Percentiles rank a stretch among this genome's conserved stretches.
phyloP scores from a whole-genome alignment of 2,329 filamentous ascomycete genomes.

The Onygena corvina region DNA sequence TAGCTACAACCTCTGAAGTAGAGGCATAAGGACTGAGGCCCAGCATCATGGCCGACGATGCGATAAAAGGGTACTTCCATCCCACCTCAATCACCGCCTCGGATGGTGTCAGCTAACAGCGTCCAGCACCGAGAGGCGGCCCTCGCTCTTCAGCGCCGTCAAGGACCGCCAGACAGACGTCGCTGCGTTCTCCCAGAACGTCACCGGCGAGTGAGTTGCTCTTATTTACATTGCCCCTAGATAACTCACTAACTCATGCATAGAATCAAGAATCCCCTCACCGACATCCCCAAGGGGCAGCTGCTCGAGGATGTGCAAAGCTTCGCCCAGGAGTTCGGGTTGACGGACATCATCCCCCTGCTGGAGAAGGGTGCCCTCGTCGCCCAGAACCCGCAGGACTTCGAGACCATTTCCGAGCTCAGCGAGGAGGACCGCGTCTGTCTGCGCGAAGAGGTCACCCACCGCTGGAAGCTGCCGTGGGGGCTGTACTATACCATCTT shows the following conservation, averaged over 20 bases:
- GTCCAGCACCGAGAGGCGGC: conserved; percentile 10
- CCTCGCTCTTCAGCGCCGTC: conserved; percentile 12
- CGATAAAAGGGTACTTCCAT: too few relatives aligned
- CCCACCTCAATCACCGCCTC: too few relatives aligned
- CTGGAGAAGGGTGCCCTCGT: conserved; percentile 50
- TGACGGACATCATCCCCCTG: conserved; percentile 43
- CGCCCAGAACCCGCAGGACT: conserved; percentile 55
- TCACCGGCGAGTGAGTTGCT: conserved; percentile 24
- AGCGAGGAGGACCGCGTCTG: conserved; percentile 37
- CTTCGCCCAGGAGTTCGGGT: conserved; percentile 45
- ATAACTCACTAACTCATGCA: neutral
- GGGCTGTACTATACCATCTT: conserved; percentile 39
- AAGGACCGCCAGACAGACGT: conserved; percentile 18
- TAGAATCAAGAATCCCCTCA: conserved; percentile 29
- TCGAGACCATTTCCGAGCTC: conserved; percentile 51
- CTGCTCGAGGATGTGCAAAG: conserved; percentile 24
- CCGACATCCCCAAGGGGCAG: conserved; percentile 23
- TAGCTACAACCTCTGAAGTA: too few relatives aligned
- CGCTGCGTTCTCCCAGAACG: conserved; percentile 22
- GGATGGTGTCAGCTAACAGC: too few relatives aligned
- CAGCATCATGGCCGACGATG: too few relatives aligned
- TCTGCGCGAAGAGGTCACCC: conserved; percentile 35
- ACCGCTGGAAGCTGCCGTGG: conserved; percentile 39
- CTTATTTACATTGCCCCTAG: neutral
- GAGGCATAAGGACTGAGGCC: too few relatives aligned